Base-by-base conservation (phyloP, 495 filamentous ascomycete species). In the Aspergillus affinis region DNA sequence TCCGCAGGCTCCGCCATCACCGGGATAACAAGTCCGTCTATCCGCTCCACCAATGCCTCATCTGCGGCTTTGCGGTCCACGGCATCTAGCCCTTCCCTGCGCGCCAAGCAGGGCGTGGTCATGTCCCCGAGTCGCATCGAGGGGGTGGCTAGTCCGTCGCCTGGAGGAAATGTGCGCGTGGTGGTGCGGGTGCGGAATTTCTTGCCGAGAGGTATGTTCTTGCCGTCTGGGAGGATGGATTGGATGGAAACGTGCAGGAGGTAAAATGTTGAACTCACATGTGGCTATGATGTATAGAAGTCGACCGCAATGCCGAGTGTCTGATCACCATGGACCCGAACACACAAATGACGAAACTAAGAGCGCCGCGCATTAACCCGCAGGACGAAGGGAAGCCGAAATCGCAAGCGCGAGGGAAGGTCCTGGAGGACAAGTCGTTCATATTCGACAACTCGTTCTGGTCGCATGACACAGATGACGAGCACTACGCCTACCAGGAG, bases 381-480 rank as follows among this genome's bases (percentile, higher is more conserved):
- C 71, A 71, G 45, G 87, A 90, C 59, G 81, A 82, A n/a, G 83
- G 82, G 36, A 91, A 91, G 62, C 66, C 83, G 48, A 83, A 86
- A 48, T 83, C 84, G 2, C 86, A 88, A 66, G 82, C 83, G 10
- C 88, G 91, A 41, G 78, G 78, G 27, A 95, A 90, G 72, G 77
- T 89, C 2, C 72, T 88, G 54, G 93, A 97, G 65, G 90, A 95
- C 67, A 97, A 96, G 75, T 79, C 81, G 0, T 99, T 99, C 65
- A 91, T 88, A 10, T 99, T 99, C 65, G 94, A 99, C 77, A 96
- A 92, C 71, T 96, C 91, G 1, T 99, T 97, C 75, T 98, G 93
- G 92, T 97, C 93, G 57, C 91, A 95, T 71, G 75, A 93, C 65
- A 76, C 79, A 36, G 65, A 75, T 27, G 92, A 96, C 63, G 78